Conservation (phyloP, 2,329 filamentous ascomycete species). For the Sarocladium brachiariae region DNA sequence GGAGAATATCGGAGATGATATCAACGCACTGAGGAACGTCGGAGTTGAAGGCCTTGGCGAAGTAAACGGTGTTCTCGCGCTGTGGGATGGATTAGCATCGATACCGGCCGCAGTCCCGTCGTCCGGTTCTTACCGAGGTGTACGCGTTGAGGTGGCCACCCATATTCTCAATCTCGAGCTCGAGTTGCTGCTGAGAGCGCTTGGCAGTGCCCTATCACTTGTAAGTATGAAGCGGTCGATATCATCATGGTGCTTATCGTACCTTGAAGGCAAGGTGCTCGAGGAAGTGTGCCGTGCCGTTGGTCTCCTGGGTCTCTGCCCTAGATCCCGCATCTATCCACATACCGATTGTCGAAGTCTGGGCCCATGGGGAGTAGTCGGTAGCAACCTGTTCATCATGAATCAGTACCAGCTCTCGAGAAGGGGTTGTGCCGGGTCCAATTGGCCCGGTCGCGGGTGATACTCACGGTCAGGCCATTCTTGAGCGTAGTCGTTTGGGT, state of each 20-base stretch:
- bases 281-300: slow-evolving; percentile 98
- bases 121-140: slow-evolving; percentile 69
- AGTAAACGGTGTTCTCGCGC: slow-evolving; percentile 99
- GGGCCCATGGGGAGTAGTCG: slow-evolving; percentile 95
- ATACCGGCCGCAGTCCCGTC: not conserved
- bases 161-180: slow-evolving; percentile 99
- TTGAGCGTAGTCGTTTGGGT: slow-evolving; percentile 94
- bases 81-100: slow-evolving; percentile 31
- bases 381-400: slow-evolving; percentile 69
- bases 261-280: slow-evolving; percentile 99
- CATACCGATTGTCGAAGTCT: slow-evolving; percentile 96
- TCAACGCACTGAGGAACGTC: slow-evolving; percentile 95
- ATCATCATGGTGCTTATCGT: slow-evolving; percentile 20
- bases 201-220: slow-evolving; percentile 72
- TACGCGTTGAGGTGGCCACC: slow-evolving; percentile 98
- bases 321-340: slow-evolving; percentile 99
- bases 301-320: slow-evolving; percentile 96
- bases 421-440: slow-evolving; percentile 22
- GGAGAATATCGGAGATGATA: slow-evolving; percentile 97
- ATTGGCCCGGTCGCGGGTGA: slow-evolving; percentile 28
- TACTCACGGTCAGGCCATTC: slow-evolving; percentile 88
- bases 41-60: slow-evolving; percentile 97
- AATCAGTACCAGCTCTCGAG: slow-evolving; percentile 20
- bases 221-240: not conserved
- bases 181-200: slow-evolving; percentile 92